Evolutionary conservation across 2,329 filamentous ascomycete genomes (phyloP), one percentile per base, ranked within the genome.

Genomic region (Teratosphaeria nubilosa): DNA sequence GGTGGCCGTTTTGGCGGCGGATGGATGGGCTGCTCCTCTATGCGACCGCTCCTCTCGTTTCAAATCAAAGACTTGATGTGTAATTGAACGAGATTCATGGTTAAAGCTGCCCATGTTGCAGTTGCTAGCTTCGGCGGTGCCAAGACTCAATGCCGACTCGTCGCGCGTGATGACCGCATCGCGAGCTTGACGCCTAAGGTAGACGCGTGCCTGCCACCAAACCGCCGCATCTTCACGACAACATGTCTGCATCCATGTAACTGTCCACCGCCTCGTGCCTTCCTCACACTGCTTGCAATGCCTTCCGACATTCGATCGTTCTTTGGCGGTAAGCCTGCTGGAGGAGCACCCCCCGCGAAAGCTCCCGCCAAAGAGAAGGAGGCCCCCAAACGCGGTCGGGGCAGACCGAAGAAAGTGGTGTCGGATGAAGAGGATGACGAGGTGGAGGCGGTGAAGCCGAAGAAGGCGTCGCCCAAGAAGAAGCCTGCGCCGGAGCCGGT

Each of bases 221-320:
- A 48, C 5, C 41, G 16, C 51, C 13, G 30, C 30, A 5, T 32
- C 51, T 53, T 30, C 20, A 22, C 11, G 22, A 53, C 20, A 53
- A 16, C 25, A 51, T 51, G 50, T 20, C 50, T 24, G 22, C 16
- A 24, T 51, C n/a, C 5, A 30, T 4, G 27, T 7, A 24, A 22
- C 27, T 22, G 16, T 51, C n/a, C 22, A 51, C 27, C 50, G 25
- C 24, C 11, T 54, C n/a, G 55, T 41, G 22, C 1, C n/a, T 20
- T 22, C 51, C 51, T 53, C 30, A n/a, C 56, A 52, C 50, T 22
- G 25, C 48, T 24, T 30, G 27, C 48, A 56, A 95, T 96, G 91
- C 84, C 91, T 62, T 30, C 27, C 27, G 92, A 97, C 74, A 97
- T 96, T 69, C 83, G 91, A 69, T 90, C 81, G 66, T 97, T 96